Base-by-base conservation (phyloP, 768 basidiomycete species). In the Suillus paluster region DNA sequence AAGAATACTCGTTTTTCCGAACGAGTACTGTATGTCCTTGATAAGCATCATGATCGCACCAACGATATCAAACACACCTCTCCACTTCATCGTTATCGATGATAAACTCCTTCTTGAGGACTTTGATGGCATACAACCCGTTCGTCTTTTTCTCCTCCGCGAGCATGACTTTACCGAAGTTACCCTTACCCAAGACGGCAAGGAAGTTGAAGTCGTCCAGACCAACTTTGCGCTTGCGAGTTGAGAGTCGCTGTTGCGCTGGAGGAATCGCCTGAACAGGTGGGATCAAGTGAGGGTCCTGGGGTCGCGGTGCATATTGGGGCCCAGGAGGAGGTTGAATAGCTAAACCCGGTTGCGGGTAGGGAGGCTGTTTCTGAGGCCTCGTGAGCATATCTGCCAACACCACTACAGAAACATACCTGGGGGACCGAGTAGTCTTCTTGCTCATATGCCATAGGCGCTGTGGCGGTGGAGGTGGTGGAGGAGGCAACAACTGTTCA, bases 1-100 rank as follows among this genome's bases (percentile, higher is more conserved):
- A 99, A 79, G 80, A 98, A 99, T 42, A 99, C 97, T 30, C 97
- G 92, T 78, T 99, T 99, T 77, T 99, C 97, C 3, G 97, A 99
- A 63, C 97, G 96, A 21, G 97, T 99, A 69, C 97, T 99, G 66
- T 27, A 23, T n/a, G n/a, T 38, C 3, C 27, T 17, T 44, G 41
- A 48, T 39, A 46, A 65, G 67, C 23, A 68, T 46, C 21, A 50
- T 25, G 27, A 14, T 46, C 42, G 57, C 27, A 56, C n/a, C 54
- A 15, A 56, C 55, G 41, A 60, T 36, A 44, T 34, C 25, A 42
- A 54, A 62, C 83, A 60, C 67, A 97, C 97, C 95, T 97, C 78
- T 99, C 97, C 4, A 99, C 95, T 81, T 99, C 97, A 76, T 99
- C 97, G 64, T 99, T 99, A 75, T 99, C 97, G 69, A 99, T 99